A percentile compares a stretch with the other conserved stretches of the same genome.
phyloP scores from a whole-genome alignment of 495 filamentous ascomycete genomes.

The Penicillium bovifimosum region DNA sequence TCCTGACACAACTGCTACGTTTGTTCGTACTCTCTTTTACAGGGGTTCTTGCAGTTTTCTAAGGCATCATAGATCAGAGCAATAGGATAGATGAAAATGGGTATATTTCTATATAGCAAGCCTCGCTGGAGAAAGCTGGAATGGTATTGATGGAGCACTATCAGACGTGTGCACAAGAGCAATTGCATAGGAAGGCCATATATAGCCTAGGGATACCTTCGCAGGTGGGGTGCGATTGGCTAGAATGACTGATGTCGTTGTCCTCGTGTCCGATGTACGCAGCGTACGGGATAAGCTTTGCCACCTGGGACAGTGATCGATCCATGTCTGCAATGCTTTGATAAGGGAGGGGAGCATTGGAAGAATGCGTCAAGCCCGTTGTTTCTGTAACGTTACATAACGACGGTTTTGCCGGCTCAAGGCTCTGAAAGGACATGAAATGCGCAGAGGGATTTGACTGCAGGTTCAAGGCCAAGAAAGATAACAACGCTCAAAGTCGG shows the following conservation, averaged over 20 bases:
- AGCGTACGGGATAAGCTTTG: neutral
- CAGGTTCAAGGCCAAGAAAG: neutral
- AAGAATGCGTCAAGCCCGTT: neutral
- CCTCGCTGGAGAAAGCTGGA: neutral
- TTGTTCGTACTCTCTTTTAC: conserved; percentile 1
- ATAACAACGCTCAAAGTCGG: neutral
- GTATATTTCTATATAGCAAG: neutral
- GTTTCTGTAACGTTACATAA: neutral
- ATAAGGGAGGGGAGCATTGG: no score
- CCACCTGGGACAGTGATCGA: neutral
- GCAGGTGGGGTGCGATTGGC: neutral
- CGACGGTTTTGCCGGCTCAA: neutral
- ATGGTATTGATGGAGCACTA: neutral
- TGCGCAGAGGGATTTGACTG: no score
- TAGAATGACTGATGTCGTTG: neutral
- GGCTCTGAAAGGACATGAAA: no score
- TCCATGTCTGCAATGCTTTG: neutral
- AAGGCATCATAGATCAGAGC: neutral
- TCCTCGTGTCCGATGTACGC: neutral
- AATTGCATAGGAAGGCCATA: neutral
- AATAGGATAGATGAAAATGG: neutral
- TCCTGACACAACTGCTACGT: conserved; percentile 8
- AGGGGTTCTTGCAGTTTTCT: neutral
- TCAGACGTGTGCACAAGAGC: neutral
- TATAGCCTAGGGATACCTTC: neutral